Evolutionary conservation across 768 basidiomycete genomes (phyloP).

Genomic region (Terana coerulea): DNA sequence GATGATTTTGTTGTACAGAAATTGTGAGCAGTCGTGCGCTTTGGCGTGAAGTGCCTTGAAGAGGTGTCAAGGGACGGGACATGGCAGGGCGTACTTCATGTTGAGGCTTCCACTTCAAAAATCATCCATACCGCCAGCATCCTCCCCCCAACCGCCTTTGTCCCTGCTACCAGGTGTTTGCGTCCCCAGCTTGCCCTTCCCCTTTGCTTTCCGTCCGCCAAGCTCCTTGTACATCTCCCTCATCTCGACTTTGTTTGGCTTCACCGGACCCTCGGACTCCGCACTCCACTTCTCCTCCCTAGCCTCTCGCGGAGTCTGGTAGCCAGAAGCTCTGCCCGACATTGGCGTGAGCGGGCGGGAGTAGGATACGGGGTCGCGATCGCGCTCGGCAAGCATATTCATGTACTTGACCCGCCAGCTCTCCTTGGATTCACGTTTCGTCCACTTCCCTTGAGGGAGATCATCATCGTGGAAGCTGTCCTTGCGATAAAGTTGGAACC

Average conservation of each 20-base stretch:
- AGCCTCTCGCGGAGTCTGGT: conserved; percentile 75
- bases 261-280: conserved; percentile 46
- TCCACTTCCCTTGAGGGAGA: conserved; percentile 83
- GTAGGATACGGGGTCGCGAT: conserved; percentile 36
- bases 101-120: not conserved
- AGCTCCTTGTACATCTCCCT: conserved; percentile 89
- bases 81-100: too few relatives aligned
- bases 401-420: conserved; percentile 66
- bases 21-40: too few relatives aligned
- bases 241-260: conserved; percentile 80
- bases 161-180: conserved; percentile 53
- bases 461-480: conserved; percentile 82
- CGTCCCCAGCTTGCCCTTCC: conserved; percentile 70
- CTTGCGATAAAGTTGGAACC: conserved; percentile 90
- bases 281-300: conserved; percentile 74
- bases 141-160: conserved; percentile 70
- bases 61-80: too few relatives aligned
- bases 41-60: too few relatives aligned
- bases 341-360: conserved; percentile 44
- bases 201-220: conserved; percentile 75
- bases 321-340: conserved; percentile 52
- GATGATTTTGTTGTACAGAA: too few relatives aligned
- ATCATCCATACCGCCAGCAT: conserved; percentile 20
- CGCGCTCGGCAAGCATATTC: conserved; percentile 36
- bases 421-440: conserved; percentile 90